Conservation (phyloP, 257 asterid genomes). For the Gynochthodes officinalis region DNA sequence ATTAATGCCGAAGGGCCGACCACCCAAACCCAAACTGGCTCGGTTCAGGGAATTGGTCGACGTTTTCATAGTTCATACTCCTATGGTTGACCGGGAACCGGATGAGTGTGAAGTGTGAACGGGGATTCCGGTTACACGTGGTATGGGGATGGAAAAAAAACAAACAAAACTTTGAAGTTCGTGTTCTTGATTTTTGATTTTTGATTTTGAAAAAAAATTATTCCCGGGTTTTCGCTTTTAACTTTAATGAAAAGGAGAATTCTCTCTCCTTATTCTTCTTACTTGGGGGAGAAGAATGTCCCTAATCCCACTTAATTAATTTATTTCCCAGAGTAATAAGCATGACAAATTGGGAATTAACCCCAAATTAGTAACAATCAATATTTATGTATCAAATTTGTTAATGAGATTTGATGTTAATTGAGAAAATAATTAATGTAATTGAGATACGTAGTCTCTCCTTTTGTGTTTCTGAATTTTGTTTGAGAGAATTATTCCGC, state of each 20-base stretch:
- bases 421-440: no score
- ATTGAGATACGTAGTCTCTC: no score
- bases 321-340: no score
- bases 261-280: slow-evolving; percentile 9
- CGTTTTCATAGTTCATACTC: slow-evolving; percentile 44
- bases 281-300: slow-evolving; percentile 21
- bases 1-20: slow-evolving; percentile 29
- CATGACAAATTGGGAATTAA: no score
- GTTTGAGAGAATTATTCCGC: no score
- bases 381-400: no score
- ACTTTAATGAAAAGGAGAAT: neutral
- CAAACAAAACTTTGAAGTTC: neutral
- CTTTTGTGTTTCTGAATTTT: no score
- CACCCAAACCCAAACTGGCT: slow-evolving; percentile 22
- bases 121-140: slow-evolving; percentile 34
- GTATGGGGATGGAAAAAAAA: neutral
- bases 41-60: slow-evolving; percentile 24
- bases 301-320: no score
- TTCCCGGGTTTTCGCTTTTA: slow-evolving; percentile 8
- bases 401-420: no score
- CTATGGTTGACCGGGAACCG: slow-evolving; percentile 53
- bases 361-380: no score
- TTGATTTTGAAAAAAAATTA: neutral
- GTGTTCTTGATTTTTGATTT: slow-evolving; percentile 19
- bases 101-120: slow-evolving; percentile 44